These are phyloP conservation scores for Raffaelea arxii DNA, from an alignment of 2,329 filamentous ascomycete genomes.

Conservation along the genomic window DNA sequence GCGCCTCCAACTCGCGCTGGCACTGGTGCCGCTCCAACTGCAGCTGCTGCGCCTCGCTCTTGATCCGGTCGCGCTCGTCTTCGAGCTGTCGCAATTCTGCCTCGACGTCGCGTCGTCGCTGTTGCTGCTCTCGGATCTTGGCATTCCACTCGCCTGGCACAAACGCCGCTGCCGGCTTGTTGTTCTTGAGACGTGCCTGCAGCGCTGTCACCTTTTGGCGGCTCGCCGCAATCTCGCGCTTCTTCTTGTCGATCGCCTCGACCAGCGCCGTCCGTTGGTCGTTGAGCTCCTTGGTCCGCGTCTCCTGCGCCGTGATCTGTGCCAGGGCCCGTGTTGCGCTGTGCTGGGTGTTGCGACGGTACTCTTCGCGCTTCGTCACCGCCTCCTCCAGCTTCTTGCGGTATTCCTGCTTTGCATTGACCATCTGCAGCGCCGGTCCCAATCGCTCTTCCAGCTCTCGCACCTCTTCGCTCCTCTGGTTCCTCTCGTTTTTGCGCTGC, in stretches of 20 bases:
- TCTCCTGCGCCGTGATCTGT: slow-evolving; percentile 28
- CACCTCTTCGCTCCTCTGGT: slow-evolving; percentile 47
- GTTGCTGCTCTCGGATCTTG: slow-evolving; percentile 55
- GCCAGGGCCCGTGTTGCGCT: slow-evolving; percentile 34
- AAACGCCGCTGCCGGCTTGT: slow-evolving; percentile 56
- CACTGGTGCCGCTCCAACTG: slow-evolving; percentile 12
- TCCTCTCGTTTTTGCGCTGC: slow-evolving; percentile 42
- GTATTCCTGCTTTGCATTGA: slow-evolving; percentile 64
- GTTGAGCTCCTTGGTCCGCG: slow-evolving; percentile 35
- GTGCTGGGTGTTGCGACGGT: too few species aligned
- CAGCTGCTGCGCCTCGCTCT: not conserved
- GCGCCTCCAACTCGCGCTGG: slow-evolving; percentile 28
- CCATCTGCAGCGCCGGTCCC: slow-evolving; percentile 59
- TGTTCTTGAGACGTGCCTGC: slow-evolving; percentile 52
- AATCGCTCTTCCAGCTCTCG: slow-evolving; percentile 45
- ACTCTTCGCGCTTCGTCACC: slow-evolving; percentile 43
- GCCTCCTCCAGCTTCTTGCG: slow-evolving; percentile 43
- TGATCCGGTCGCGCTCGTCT: slow-evolving; percentile 10
- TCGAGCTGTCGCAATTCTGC: slow-evolving; percentile 27
- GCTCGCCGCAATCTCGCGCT: slow-evolving; percentile 38
- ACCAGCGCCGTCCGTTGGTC: slow-evolving; percentile 42
- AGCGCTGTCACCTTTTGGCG: slow-evolving; percentile 50
- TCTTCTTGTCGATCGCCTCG: slow-evolving; percentile 38
- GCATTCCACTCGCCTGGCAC: slow-evolving; percentile 62
- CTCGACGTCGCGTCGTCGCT: slow-evolving; percentile 42